Evolutionary conservation across 768 basidiomycete genomes (phyloP).

Genomic region (Boletus huronensis): DNA sequence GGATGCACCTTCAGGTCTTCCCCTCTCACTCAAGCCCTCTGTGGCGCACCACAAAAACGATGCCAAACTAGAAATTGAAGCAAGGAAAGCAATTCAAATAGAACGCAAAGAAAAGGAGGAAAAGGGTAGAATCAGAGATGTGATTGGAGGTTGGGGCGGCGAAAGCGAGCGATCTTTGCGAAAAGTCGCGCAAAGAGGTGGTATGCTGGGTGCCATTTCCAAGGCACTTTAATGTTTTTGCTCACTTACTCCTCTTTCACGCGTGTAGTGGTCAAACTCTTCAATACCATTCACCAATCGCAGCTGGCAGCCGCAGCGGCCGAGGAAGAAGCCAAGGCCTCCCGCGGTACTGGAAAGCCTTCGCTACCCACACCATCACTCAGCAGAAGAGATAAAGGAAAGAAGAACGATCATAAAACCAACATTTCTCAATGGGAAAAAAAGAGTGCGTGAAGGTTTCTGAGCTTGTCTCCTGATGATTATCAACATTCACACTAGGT

Average conservation of each 20-base stretch:
- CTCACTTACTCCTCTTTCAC: not conserved
- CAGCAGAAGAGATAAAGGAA: constrained; percentile 43
- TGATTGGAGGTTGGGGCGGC: constrained; percentile 87
- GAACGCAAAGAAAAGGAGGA: constrained; percentile 77
- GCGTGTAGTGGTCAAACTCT: constrained; percentile 69
- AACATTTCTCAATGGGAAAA: constrained; percentile 52
- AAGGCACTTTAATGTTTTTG: not conserved
- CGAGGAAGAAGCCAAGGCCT: constrained; percentile 55
- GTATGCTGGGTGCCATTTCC: constrained; percentile 36
- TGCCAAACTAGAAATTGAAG: constrained; percentile 69
- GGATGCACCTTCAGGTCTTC: constrained; percentile 62
- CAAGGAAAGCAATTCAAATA: constrained; percentile 64
- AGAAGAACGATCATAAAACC: constrained; percentile 53
- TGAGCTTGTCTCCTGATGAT: constrained; percentile 4
- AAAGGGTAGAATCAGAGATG: constrained; percentile 59
- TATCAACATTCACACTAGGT: constrained; percentile 36
- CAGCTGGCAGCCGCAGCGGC: constrained; percentile 54
- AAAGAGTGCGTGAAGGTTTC: constrained; percentile 44
- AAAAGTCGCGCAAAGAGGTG: constrained; percentile 85
- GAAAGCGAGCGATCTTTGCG: constrained; percentile 72
- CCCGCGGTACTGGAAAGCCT: constrained; percentile 71
- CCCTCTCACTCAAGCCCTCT: constrained; percentile 78
- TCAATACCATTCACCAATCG: constrained; percentile 83
- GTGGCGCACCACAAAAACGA: constrained; percentile 65
- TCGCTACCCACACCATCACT: constrained; percentile 63